phyloP scores from a whole-genome alignment of 2,329 filamentous ascomycete species.

The Gliomastix tumulicola region DNA sequence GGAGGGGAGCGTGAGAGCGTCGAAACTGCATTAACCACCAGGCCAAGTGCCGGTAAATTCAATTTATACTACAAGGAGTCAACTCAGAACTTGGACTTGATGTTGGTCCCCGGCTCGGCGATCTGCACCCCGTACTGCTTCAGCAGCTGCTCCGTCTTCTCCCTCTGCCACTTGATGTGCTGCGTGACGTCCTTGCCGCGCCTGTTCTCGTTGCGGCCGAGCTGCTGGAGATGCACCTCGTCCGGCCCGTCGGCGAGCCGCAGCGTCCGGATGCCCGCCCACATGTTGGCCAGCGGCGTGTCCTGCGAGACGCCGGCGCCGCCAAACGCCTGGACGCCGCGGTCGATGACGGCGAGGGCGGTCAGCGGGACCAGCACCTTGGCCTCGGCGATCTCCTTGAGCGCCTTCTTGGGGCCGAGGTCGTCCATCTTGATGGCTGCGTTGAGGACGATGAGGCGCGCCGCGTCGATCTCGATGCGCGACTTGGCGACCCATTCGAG shows the following conservation, averaged over 20 bases:
- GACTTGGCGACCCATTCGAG: constrained; percentile 91
- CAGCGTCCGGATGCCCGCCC: constrained; percentile 73
- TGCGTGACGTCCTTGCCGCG: constrained; percentile 53
- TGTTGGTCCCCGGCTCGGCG: constrained; percentile 44
- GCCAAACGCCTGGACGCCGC: constrained; percentile 87
- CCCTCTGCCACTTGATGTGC: constrained; percentile 57
- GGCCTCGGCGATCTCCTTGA: constrained; percentile 91
- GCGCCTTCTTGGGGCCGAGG: constrained; percentile 77
- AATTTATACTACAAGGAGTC: no score
- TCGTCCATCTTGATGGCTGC: constrained; percentile 93
- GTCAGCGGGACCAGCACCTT: constrained; percentile 86
- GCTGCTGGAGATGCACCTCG: constrained; percentile 83
- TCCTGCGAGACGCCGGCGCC: constrained; percentile 90
- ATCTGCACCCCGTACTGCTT: constrained; percentile 44
- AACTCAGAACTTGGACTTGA: constrained; percentile 39
- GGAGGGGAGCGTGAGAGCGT: no score
- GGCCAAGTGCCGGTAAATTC: no score
- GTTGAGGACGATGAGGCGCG: constrained; percentile 84
- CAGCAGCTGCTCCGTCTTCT: constrained; percentile 59
- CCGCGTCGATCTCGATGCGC: constrained; percentile 88
- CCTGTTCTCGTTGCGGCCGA: constrained; percentile 76
- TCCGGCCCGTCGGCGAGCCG: constrained; percentile 89
- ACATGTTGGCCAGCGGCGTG: constrained; percentile 82
- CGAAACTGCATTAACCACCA: no score
- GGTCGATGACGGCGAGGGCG: constrained; percentile 82